Base-by-base conservation (phyloP, 2,329 filamentous ascomycete species). In the Hymenoscyphus fructigenus region DNA sequence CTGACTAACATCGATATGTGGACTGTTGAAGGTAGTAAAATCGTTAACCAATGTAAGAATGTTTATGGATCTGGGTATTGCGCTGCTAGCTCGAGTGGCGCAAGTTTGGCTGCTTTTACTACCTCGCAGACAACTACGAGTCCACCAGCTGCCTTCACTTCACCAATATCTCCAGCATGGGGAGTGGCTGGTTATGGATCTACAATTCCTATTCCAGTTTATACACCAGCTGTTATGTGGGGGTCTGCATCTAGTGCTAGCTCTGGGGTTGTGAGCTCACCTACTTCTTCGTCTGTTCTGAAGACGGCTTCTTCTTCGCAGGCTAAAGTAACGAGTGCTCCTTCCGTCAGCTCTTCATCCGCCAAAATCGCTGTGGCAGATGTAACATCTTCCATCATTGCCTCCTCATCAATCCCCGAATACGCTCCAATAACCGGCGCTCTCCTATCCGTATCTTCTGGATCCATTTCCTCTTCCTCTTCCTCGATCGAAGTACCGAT, bases 31-130 rank as follows among this genome's bases (percentile, higher is more conserved):
- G 67, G 67, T 4, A 63, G 41, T 1, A 61, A 66, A 9, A 66
- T 77, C 1, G 64, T 77, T 0, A 77, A 78, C 60, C 70, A 75
- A 41, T 74, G 76, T 61, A 75, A 68, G 50, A 78, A 78, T 47
- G 67, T 78, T 1, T 78, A 77, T 55, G 76, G 77, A 2, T 61
- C 56, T 1, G 75, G 75, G 0, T 75, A 77, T 58, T 66, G 73
- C 28, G 71, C 15, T 73, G 76, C 26, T 66, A 69, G 26, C 9
- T 64, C 10, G 59, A 70, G 61, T 62, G 73, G 1, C 7, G 55
- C 68, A 15, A 32, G 59, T 12, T 61, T 71, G 0, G 59, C 68
- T 15, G 62, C 73, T 3, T 77, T 74, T 57, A 76, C 73, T 0
- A 76, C 71, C 53, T 71, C 53, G 1, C 50, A 26, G 2, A 62